Percentiles rank a stretch among this genome's conserved stretches.
Evolutionary conservation across 2,329 filamentous ascomycete species (phyloP).

Genomic region (Phaeosphaeriaceae sp.): DNA sequence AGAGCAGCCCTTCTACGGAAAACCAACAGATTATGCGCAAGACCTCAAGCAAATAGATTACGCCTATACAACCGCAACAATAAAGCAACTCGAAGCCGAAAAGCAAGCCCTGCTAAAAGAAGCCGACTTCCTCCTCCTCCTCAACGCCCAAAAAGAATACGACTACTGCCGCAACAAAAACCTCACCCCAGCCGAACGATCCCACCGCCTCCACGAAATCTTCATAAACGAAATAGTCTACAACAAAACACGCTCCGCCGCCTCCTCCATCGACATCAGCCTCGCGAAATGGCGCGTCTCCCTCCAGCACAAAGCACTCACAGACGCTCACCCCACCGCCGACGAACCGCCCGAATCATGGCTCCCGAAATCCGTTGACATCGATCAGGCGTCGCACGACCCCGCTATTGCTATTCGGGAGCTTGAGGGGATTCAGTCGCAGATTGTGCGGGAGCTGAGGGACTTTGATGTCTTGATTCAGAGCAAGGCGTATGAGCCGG

Average conservation of each 20-base stretch:
- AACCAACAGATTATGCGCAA: constrained; percentile 28
- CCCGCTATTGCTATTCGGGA: constrained; percentile 27
- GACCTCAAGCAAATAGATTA: constrained; percentile 23
- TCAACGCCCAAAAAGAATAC: constrained; percentile 27
- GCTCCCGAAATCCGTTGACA: constrained; percentile 12
- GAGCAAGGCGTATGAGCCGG: constrained; percentile 5
- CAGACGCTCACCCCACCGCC: constrained; percentile 8
- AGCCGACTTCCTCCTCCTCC: constrained; percentile 24
- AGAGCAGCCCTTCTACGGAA: constrained; percentile 27
- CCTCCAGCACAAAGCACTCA: constrained; percentile 26
- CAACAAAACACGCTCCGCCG: constrained; percentile 22
- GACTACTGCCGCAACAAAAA: constrained; percentile 23
- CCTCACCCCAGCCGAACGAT: constrained; percentile 22
- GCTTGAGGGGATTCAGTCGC: constrained; percentile 20
- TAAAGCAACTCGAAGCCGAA: constrained; percentile 22
- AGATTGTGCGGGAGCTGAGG: constrained; percentile 23
- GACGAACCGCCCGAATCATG: constrained; percentile 11
- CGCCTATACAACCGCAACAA: constrained; percentile 11
- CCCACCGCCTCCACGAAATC: constrained; percentile 22
- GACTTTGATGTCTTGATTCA: constrained; percentile 22
- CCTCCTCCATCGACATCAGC: constrained; percentile 21
- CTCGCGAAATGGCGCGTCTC: constrained; percentile 22
- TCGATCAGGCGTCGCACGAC: constrained; percentile 15
- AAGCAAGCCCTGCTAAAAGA: constrained; percentile 23
- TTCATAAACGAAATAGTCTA: constrained; percentile 27